Evolutionary conservation across 2,329 filamentous ascomycete species (phyloP).

Genomic region (Exutisphaerella laricina): DNA sequence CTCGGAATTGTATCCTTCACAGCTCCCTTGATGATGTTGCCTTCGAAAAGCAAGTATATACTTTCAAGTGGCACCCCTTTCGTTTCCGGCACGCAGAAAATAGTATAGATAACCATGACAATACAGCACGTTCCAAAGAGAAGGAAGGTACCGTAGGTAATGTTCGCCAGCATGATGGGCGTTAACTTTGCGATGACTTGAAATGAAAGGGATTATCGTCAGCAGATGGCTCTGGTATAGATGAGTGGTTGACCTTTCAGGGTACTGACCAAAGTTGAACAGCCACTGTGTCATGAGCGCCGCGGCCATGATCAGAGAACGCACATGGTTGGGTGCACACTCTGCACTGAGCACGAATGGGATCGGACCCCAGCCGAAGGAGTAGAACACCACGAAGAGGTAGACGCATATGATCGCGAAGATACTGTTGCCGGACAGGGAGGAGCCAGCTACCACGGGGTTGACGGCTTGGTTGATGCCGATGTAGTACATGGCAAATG

Average conservation of each 20-base stretch:
- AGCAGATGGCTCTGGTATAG: no score
- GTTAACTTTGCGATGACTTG: slow-evolving; percentile 33
- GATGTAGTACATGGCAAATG: slow-evolving; percentile 42
- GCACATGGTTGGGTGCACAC: slow-evolving; percentile 30
- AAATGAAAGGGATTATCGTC: slow-evolving; percentile 13
- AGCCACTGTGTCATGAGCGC: slow-evolving; percentile 46
- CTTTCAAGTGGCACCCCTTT: slow-evolving; percentile 41
- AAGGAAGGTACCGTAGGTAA: slow-evolving; percentile 41
- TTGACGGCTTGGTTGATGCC: slow-evolving; percentile 35
- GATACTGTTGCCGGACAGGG: slow-evolving; percentile 49
- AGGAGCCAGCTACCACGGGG: slow-evolving; percentile 43
- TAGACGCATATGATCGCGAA: slow-evolving; percentile 51
- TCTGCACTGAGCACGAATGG: slow-evolving; percentile 43
- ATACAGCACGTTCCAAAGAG: slow-evolving; percentile 39
- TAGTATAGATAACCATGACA: slow-evolving; percentile 38
- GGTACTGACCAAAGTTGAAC: neutral
- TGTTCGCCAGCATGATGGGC: slow-evolving; percentile 40
- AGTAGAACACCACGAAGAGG: slow-evolving; percentile 45
- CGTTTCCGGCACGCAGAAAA: slow-evolving; percentile 42
- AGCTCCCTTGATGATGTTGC: slow-evolving; percentile 38
- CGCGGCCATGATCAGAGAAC: slow-evolving; percentile 40
- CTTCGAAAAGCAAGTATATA: slow-evolving; percentile 40
- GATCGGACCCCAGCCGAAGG: slow-evolving; percentile 43
- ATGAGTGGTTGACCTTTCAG: no score
- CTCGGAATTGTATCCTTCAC: slow-evolving; percentile 37